Conservation (phyloP, 2,329 filamentous ascomycete species). For the Neofusicoccum umdonicola region DNA sequence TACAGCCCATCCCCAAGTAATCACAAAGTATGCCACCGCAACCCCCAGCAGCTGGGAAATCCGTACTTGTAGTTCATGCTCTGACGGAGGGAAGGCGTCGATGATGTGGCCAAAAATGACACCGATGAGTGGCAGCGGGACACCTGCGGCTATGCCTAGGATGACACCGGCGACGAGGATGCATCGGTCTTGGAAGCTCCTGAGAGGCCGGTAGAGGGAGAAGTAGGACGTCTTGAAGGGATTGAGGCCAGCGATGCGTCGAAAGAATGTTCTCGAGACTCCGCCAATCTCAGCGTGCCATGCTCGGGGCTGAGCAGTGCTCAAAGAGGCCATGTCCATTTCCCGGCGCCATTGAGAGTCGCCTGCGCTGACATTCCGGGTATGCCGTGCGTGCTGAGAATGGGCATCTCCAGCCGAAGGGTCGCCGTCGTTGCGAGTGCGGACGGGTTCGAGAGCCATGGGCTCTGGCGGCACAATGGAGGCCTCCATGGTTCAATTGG, state of each 20-base stretch:
- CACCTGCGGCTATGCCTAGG: constrained; percentile 39
- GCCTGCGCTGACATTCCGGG: constrained; percentile 22
- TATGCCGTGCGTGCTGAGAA: constrained; percentile 13
- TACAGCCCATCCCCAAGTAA: constrained; percentile 51
- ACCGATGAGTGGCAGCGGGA: constrained; percentile 42
- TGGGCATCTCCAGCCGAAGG: not conserved
- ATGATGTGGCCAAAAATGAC: constrained; percentile 50
- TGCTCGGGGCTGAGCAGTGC: constrained; percentile 32
- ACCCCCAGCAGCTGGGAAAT: constrained; percentile 45
- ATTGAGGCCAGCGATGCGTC: constrained; percentile 42
- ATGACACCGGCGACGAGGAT: constrained; percentile 36
- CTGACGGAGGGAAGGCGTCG: constrained; percentile 49
- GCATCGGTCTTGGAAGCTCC: constrained; percentile 38
- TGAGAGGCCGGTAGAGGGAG: constrained; percentile 46
- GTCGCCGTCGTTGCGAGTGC: constrained; percentile 2
- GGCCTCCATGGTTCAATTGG: constrained; percentile 15
- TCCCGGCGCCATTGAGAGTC: constrained; percentile 33
- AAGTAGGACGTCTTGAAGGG: constrained; percentile 51
- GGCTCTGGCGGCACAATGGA: constrained; percentile 14
- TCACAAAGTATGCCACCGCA: constrained; percentile 49
- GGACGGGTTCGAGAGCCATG: constrained; percentile 6
- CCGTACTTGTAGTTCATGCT: constrained; percentile 42
- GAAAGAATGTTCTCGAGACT: constrained; percentile 33
- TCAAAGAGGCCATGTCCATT: constrained; percentile 34
- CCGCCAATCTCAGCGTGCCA: constrained; percentile 30